phyloP scores from a whole-genome alignment of 441 rosid species.

The Arabidopsis hybrid region DNA sequence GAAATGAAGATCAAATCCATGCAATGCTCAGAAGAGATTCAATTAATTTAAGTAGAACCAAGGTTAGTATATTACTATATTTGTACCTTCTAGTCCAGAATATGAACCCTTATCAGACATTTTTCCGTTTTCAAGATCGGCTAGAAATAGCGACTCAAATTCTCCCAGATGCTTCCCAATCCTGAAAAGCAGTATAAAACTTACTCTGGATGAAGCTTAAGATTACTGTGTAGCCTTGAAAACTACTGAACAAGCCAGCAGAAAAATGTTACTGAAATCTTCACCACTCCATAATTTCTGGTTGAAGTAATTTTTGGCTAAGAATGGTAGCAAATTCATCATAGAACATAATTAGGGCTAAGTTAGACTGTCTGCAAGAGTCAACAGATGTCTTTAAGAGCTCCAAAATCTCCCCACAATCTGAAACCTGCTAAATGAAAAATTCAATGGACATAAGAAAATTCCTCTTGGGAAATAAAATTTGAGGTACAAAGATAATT shows the following conservation, averaged over 20 bases:
- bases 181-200: constrained; percentile 54
- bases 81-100: constrained; percentile 77
- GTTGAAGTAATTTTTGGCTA: constrained; percentile 63
- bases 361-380: constrained; percentile 70
- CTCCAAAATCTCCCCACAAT: constrained; percentile 77
- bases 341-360: constrained; percentile 68
- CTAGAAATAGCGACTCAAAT: constrained; percentile 74
- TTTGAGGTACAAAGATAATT: neutral
- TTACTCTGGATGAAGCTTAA: constrained; percentile 19
- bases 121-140: constrained; percentile 77
- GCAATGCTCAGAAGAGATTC: constrained; percentile 30
- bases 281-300: constrained; percentile 83
- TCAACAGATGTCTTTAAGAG: constrained; percentile 74
- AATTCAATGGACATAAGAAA: constrained; percentile 27
- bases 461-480: constrained; percentile 3
- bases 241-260: constrained; percentile 36
- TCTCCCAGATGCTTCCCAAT: constrained; percentile 79
- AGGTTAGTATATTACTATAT: constrained; percentile 19
- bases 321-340: constrained; percentile 74
- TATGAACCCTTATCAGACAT: constrained; percentile 48
- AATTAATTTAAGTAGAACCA: constrained; percentile 31
- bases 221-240: constrained; percentile 30
- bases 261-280: constrained; percentile 31
- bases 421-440: constrained; percentile 58
- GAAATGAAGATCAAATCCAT: constrained; percentile 38